A percentile compares a stretch with the other conserved stretches of the same genome.
These are phyloP conservation scores for Magnusiomyces paraingens DNA, from an alignment of 1,139 yeast species.

Conservation along the genomic window DNA sequence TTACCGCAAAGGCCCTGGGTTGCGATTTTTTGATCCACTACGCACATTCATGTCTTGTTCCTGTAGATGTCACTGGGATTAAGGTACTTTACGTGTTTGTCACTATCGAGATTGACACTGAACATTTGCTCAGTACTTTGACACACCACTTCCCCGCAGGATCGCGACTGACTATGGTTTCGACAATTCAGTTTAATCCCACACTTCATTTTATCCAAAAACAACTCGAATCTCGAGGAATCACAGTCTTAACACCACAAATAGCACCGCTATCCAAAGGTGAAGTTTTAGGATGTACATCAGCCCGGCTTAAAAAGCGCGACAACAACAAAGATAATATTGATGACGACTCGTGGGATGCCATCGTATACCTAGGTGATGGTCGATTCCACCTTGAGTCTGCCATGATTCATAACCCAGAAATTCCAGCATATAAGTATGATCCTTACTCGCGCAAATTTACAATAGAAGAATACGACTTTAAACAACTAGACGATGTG, in stretches of 20 bases:
- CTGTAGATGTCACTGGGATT: conserved; percentile 84
- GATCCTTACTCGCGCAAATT: conserved; percentile 93
- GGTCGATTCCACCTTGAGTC: conserved; percentile 94
- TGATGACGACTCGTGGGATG: conserved; percentile 55
- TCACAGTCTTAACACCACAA: conserved; percentile 70
- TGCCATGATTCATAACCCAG: conserved; percentile 96
- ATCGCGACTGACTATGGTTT: conserved; percentile 68
- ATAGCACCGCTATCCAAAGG: conserved; percentile 91
- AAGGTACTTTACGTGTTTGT: conserved; percentile 94
- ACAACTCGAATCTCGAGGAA: conserved; percentile 30
- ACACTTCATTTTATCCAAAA: conserved; percentile 74
- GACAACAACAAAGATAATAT: conserved; percentile 1
- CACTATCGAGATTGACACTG: conserved; percentile 81
- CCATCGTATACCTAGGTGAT: conserved; percentile 90
- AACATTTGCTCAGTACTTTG: conserved; percentile 72
- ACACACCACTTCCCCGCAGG: conserved; percentile 61
- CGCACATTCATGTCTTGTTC: conserved; percentile 96
- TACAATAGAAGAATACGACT: conserved; percentile 84
- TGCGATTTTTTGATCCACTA: conserved; percentile 95
- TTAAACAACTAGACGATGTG: conserved; percentile 66
- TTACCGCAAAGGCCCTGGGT: conserved; percentile 83
- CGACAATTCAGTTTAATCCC: conserved; percentile 96
- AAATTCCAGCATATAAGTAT: conserved; percentile 82
- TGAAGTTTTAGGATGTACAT: conserved; percentile 94
- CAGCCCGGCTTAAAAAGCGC: conserved; percentile 52